These are phyloP conservation scores for Linum lewisii DNA, from an alignment of 345 rosid species.

Conservation along the genomic window DNA sequence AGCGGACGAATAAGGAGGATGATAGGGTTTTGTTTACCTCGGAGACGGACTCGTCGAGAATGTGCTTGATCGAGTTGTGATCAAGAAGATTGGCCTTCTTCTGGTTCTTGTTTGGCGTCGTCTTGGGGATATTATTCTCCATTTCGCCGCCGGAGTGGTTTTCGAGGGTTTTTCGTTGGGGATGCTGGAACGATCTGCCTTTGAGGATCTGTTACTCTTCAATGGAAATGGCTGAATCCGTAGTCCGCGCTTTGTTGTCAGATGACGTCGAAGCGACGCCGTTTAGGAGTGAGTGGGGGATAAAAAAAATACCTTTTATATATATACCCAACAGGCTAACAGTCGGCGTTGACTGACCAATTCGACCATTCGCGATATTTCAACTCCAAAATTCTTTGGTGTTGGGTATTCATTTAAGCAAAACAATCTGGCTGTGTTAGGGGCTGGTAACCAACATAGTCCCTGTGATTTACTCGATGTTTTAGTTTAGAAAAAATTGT, in stretches of 20 bases:
- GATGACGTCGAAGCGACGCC: neutral
- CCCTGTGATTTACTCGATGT: no score
- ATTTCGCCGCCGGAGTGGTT: neutral
- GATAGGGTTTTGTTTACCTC: conserved; percentile 43
- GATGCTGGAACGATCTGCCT: neutral
- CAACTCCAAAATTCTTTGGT: no score
- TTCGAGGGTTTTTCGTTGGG: neutral
- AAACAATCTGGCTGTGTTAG: no score
- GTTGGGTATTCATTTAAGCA: no score
- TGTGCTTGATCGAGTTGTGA: conserved; percentile 89
- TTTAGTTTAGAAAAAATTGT: no score
- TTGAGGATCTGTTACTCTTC: neutral
- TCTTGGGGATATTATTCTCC: neutral
- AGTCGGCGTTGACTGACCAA: no score
- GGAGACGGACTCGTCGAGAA: conserved; percentile 83
- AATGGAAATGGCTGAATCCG: neutral
- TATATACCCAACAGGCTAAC: no score
- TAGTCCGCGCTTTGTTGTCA: neutral
- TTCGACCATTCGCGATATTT: no score
- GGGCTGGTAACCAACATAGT: no score
- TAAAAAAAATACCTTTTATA: no score
- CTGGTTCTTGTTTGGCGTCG: conserved; percentile 37
- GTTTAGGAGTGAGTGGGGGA: neutral
- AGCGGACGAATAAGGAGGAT: neutral
- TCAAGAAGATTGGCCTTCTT: conserved; percentile 89